Evolutionary conservation across 148 eudicot genomes (phyloP).

Genomic region (Rhododendron simsii): DNA sequence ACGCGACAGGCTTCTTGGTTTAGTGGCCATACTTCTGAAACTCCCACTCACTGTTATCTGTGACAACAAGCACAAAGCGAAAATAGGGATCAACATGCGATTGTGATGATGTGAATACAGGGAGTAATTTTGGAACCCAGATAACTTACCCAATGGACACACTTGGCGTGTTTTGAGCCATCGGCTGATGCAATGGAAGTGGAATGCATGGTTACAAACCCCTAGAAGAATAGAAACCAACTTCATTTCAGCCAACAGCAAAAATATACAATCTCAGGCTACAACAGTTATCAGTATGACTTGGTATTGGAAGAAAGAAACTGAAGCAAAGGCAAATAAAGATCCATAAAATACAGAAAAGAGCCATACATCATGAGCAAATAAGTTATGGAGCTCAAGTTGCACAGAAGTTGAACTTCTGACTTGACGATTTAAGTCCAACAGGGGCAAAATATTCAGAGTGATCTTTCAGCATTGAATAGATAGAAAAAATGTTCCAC

Average conservation of each 20-base stretch:
- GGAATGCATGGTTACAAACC: conserved; percentile 83
- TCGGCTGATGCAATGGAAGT: conserved; percentile 90
- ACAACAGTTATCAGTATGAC: background rate
- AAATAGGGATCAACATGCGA: background rate
- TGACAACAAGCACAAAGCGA: conserved; percentile 1
- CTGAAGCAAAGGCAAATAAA: background rate
- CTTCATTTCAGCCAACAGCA: conserved; percentile 3
- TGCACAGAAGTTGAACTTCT: background rate
- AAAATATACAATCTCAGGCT: background rate
- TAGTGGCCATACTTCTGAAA: conserved; percentile 90
- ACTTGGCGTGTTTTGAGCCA: conserved; percentile 97
- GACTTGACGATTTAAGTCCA: background rate
- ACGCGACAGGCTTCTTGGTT: background rate
- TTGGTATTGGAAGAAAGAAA: background rate
- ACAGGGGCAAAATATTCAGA: background rate
- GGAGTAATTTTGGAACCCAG: background rate
- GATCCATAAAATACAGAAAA: background rate
- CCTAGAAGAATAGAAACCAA: conserved; percentile 20
- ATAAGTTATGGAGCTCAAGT: background rate
- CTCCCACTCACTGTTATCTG: conserved; percentile 96
- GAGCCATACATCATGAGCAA: background rate
- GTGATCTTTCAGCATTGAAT: background rate
- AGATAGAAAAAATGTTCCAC: background rate
- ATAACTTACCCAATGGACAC: conserved; percentile 64
- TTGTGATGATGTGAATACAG: background rate